Evolutionary conservation across 2,329 filamentous ascomycete genomes (phyloP), one percentile per base, ranked within the genome.

Genomic region (Colletotrichum magnum): DNA sequence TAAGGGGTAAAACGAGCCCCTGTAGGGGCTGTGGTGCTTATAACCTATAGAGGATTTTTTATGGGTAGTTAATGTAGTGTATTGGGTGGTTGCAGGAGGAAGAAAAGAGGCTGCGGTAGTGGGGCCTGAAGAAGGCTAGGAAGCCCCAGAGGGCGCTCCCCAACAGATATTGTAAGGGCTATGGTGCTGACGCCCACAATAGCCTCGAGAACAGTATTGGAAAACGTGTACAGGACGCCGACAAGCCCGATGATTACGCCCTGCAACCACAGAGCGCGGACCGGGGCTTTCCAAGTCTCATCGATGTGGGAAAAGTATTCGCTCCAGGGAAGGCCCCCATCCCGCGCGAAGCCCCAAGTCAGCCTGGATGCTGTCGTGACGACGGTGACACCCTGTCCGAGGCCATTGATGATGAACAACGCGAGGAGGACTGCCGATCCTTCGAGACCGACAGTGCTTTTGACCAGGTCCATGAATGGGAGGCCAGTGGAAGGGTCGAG

Each of bases 181-280:
- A 89, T 88, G 6, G 86, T 88, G 77, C 85, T 87, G 69, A 88
- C 86, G 66, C 84, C 85, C 16, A 88, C 77, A 57, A 88, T 85
- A 15, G 87, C 86, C 43, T 84, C 79, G 12, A 89, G 80, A 0
- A 88, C 86, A 0, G 86, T 86, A 54, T 81, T 82, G 43, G 87
- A 81, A 67, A 88, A 88, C 1, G 86, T 81, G 71, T 89, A 88
- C 0, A 90, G 80, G 3, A 89, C 73, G 16, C 88, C 88, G 6
- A 90, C 81, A 6, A 82, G 67, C 5, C 73, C 74, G 59, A 80
- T 76, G 56, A 82, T 74, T 18, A 77, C 73, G 1, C 85, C 84
- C 71, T 89, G 86, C 0, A 80, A 79, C 83, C 85, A 87, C 32
- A 88, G 79, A 0, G 87, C 82, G 3, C 86, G 84, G 0, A 80